Conservation (phyloP, 441 rosid genomes). For the Gossypium armourianum region DNA sequence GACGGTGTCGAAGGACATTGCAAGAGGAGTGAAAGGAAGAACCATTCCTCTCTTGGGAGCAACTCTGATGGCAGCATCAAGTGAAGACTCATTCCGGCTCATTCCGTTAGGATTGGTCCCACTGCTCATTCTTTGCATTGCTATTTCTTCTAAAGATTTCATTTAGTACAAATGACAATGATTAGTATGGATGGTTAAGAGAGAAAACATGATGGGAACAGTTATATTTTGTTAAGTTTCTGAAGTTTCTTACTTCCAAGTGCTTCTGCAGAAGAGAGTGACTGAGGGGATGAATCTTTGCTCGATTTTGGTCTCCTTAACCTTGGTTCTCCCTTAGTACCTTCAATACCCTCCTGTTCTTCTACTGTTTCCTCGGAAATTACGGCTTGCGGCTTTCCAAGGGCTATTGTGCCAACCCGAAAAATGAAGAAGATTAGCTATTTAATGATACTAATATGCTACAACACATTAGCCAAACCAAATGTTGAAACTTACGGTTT, state of each 20-base stretch:
- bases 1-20: slow-evolving; percentile 67
- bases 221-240: slow-evolving; percentile 1
- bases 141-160: slow-evolving; percentile 39
- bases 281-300: slow-evolving; percentile 19
- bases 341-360: slow-evolving; percentile 23
- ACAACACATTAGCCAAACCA: neutral
- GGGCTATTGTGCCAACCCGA: slow-evolving; percentile 30
- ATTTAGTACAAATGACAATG: neutral
- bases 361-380: slow-evolving; percentile 45
- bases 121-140: slow-evolving; percentile 36
- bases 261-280: slow-evolving; percentile 31
- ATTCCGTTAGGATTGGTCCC: slow-evolving; percentile 19
- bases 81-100: slow-evolving; percentile 27
- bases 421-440: slow-evolving; percentile 6
- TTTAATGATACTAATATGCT: neutral
- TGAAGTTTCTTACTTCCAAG: slow-evolving; percentile 40
- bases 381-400: slow-evolving; percentile 55
- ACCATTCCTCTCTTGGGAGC: slow-evolving; percentile 70
- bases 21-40: slow-evolving; percentile 76
- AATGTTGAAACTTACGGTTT: slow-evolving; percentile 42
- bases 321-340: slow-evolving; percentile 24
- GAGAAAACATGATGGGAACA: neutral
- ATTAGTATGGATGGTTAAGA: neutral
- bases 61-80: slow-evolving; percentile 28
- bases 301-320: slow-evolving; percentile 23